A percentile compares a stretch with the other conserved stretches of the same genome.
Evolutionary conservation across 106 monocot species (phyloP).

Genomic region (Xerophyta viscosa): DNA sequence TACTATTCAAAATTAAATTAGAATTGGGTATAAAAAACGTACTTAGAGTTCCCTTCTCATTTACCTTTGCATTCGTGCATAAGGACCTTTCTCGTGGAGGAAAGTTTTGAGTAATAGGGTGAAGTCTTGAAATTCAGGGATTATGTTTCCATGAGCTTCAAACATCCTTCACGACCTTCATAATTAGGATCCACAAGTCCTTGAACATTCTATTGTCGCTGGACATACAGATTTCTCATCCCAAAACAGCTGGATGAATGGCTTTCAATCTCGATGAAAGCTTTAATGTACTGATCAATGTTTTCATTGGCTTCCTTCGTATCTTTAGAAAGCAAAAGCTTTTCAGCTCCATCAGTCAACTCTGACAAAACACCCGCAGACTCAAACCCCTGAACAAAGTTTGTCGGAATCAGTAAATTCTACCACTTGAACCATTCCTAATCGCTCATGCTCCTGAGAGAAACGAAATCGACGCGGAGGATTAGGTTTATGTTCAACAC

Average conservation of each 20-base stretch:
- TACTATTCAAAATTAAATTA: too few relatives aligned
- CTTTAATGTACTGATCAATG: slow-evolving; percentile 27
- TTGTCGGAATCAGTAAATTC: slow-evolving; percentile 17
- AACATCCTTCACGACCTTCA: too few relatives aligned
- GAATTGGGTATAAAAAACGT: too few relatives aligned
- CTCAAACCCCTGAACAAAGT: slow-evolving; percentile 38
- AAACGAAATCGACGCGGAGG: too few relatives aligned
- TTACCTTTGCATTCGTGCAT: too few relatives aligned
- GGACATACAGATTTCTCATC: not conserved
- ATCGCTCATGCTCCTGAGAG: slow-evolving; percentile 54
- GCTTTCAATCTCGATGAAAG: slow-evolving; percentile 13
- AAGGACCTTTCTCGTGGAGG: too few relatives aligned
- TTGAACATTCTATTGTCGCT: slow-evolving; percentile 1
- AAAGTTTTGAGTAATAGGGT: too few relatives aligned
- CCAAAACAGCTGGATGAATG: slow-evolving; percentile 2
- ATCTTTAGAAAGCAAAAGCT: slow-evolving; percentile 15
- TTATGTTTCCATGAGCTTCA: too few relatives aligned
- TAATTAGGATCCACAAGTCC: too few relatives aligned
- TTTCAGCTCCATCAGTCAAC: slow-evolving; percentile 18
- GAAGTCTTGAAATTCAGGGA: too few relatives aligned
- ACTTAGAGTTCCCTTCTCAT: too few relatives aligned
- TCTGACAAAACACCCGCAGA: slow-evolving; percentile 36
- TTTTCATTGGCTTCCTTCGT: slow-evolving; percentile 14
- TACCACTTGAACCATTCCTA: slow-evolving; percentile 36
- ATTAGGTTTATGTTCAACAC: too few relatives aligned